Percentiles rank a stretch among this genome's conserved stretches.
phyloP scores from a whole-genome alignment of 2,329 filamentous ascomycete genomes.

The Aspergillus sp. region DNA sequence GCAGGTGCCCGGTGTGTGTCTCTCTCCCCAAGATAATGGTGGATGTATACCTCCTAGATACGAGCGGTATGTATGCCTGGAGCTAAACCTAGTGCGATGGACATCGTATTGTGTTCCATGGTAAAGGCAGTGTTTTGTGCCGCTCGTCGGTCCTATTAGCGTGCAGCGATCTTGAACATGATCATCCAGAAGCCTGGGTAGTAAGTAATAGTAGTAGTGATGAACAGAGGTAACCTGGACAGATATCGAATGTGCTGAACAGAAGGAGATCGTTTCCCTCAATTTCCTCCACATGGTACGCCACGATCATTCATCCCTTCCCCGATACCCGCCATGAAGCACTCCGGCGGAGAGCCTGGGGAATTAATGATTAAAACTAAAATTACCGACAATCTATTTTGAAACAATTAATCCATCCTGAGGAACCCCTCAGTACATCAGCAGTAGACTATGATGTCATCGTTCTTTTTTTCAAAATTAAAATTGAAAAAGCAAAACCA shows the following conservation, averaged over 20 bases:
- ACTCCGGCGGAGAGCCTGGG: too few relatives aligned
- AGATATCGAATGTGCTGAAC: not conserved
- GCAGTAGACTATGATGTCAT: constrained; percentile 18
- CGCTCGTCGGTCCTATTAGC: constrained; percentile 20
- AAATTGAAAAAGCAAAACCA: not conserved
- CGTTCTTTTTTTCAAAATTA: not conserved
- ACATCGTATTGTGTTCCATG: not conserved
- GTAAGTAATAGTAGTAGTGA: not conserved
- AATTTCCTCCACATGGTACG: constrained; percentile 22
- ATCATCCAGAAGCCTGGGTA: not conserved
- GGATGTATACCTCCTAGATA: not conserved
- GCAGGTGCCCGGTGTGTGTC: not conserved
- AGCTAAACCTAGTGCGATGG: not conserved
- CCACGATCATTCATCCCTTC: constrained; percentile 18
- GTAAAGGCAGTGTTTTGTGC: constrained; percentile 19
- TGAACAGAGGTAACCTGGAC: not conserved
- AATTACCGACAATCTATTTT: not conserved
- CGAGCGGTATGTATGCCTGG: not conserved
- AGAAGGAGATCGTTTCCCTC: constrained; percentile 14
- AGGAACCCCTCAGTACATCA: not conserved
- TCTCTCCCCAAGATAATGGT: too few relatives aligned
- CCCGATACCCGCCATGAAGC: constrained; percentile 14
- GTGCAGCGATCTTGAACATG: constrained; percentile 14
- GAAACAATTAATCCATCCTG: not conserved
- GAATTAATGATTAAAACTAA: too few relatives aligned